Evolutionary conservation across 768 basidiomycete genomes (phyloP).

Genomic region (Lyophyllum atratum): DNA sequence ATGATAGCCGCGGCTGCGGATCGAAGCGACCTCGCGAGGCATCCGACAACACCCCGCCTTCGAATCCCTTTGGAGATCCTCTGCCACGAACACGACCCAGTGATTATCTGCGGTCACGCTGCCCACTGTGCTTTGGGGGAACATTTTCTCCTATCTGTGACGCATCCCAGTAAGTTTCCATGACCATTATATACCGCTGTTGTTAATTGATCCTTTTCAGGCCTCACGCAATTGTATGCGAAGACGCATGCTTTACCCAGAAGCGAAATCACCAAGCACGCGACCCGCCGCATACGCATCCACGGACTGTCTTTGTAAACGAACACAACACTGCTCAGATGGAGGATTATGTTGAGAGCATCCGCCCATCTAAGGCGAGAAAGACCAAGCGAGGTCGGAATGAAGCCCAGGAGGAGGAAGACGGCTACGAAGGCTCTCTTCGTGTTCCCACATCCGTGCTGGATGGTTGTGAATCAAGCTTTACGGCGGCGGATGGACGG

Average conservation of each 20-base stretch:
- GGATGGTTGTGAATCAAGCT: neutral
- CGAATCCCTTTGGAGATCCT: slow-evolving; percentile 7
- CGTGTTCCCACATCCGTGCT: neutral
- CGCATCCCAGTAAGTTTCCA: neutral
- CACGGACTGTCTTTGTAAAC: neutral
- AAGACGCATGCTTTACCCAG: slow-evolving; percentile 17
- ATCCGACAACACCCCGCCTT: neutral
- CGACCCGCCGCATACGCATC: neutral
- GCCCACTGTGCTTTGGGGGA: slow-evolving; percentile 19
- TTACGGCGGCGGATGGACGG: neutral
- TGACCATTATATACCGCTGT: neutral
- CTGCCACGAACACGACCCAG: slow-evolving; percentile 6
- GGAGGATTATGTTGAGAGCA: neutral
- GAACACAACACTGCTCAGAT: neutral
- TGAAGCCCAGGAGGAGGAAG: neutral
- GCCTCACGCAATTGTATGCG: slow-evolving; percentile 8
- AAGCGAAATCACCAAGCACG: neutral
- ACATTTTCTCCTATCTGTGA: neutral
- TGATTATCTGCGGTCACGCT: slow-evolving; percentile 19
- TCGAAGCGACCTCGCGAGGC: neutral
- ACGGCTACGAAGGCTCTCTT: neutral
- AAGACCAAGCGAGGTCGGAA: neutral
- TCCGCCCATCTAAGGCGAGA: neutral
- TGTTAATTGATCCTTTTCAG: neutral
- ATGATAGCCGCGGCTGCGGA: neutral